A percentile compares a stretch with the other conserved stretches of the same genome.
phyloP scores from a whole-genome alignment of 2,329 filamentous ascomycete genomes.

The Penicillium paneum region DNA sequence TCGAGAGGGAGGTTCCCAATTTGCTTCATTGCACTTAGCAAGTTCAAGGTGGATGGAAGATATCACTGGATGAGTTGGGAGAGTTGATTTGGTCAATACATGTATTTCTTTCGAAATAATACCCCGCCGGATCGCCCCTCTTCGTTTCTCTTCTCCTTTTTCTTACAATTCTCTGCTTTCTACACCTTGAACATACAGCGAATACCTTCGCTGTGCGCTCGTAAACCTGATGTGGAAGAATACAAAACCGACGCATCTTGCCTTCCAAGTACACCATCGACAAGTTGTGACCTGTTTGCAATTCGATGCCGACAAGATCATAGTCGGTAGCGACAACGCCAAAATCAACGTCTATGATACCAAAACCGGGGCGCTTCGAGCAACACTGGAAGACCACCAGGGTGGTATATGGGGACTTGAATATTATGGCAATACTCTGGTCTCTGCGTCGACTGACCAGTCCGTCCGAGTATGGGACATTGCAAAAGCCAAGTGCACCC shows the following conservation, averaged over 20 bases:
- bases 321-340: conserved; percentile 95
- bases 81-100: too few relatives aligned
- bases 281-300: conserved; percentile 97
- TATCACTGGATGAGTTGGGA: too few relatives aligned
- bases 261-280: conserved; percentile 87
- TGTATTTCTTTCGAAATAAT: neutral
- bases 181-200: neutral
- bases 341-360: conserved; percentile 98
- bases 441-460: conserved; percentile 94
- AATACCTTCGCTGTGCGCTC: neutral
- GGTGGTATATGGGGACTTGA: conserved; percentile 97
- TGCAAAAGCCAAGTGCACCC: conserved; percentile 82
- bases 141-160: too few relatives aligned
- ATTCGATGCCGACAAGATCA: conserved; percentile 96
- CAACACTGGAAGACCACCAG: conserved; percentile 85
- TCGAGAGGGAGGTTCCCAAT: too few relatives aligned
- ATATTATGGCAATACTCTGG: conserved; percentile 92
- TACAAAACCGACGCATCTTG: conserved; percentile 82
- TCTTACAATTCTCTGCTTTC: neutral
- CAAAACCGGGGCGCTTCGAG: conserved; percentile 80
- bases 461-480: conserved; percentile 99
- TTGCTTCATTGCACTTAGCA: too few relatives aligned
- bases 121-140: neutral
- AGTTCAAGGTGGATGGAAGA: too few relatives aligned
- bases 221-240: conserved; percentile 66